Conservation (phyloP, 2,329 filamentous ascomycete species). For the Sporothrix curviconia region DNA sequence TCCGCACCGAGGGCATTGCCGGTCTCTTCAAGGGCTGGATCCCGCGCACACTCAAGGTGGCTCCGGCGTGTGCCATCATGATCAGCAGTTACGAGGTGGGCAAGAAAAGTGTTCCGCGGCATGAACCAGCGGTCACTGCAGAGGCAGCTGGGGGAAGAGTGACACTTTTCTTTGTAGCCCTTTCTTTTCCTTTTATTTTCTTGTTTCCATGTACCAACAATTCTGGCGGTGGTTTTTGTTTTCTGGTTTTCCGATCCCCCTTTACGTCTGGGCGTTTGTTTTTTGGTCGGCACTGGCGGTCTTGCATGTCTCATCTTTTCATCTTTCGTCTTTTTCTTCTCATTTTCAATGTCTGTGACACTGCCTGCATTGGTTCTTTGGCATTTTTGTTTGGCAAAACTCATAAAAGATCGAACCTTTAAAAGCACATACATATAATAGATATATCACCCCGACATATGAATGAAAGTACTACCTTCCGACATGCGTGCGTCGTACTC, state of each 20-base stretch:
- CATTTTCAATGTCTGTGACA: no score
- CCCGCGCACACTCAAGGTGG: slow-evolving; percentile 86
- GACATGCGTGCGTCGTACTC: no score
- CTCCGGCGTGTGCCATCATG: slow-evolving; percentile 97
- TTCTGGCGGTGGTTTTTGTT: not conserved
- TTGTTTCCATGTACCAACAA: not conserved
- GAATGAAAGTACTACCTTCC: no score
- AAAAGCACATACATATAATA: no score
- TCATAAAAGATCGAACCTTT: no score
- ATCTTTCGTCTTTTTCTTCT: not conserved
- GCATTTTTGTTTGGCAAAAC: not conserved
- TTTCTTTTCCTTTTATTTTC: not conserved
- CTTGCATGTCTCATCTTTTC: slow-evolving; percentile 1
- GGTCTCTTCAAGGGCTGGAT: slow-evolving; percentile 91
- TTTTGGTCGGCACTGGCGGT: not conserved
- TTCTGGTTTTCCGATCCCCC: not conserved
- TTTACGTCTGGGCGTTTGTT: not conserved
- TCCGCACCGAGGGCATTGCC: slow-evolving; percentile 69
- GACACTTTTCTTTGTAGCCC: no score
- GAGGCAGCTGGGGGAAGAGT: slow-evolving; percentile 14
- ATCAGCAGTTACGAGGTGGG: slow-evolving; percentile 96
- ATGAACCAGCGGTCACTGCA: slow-evolving; percentile 54
- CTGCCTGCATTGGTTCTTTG: not conserved
- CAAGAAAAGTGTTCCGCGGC: slow-evolving; percentile 74
- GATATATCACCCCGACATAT: no score